Base-by-base conservation (phyloP, 2,329 filamentous ascomycete species). In the Xylaria polymorpha region DNA sequence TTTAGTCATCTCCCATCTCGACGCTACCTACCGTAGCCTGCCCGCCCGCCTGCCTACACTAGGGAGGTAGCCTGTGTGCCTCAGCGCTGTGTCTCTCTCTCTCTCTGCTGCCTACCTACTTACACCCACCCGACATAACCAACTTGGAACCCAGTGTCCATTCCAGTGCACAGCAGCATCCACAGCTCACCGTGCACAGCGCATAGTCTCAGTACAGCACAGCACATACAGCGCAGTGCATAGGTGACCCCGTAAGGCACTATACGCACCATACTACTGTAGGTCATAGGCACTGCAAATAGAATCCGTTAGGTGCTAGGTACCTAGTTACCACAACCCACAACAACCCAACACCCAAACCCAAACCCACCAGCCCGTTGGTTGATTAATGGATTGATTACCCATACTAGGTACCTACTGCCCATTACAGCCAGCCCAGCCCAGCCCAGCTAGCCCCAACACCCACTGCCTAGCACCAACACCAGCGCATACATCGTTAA, bases 1-100 rank as follows among this genome's bases (percentile, higher is more conserved):
- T 55, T 55, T 64, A 64, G 62, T 64, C 53, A 64, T 64, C 53
- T 37, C 18, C 20, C 39, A n/a, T 43, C 35, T 37, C 35, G 7
- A 37, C 35, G 10, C 35, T 37, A 37, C 35, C 35, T 37, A 37
- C 8, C 8, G 35, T 37, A 37, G 35, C 35, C 35, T 37, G 10
- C 35, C 4, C 10, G 35, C 35, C 35, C 10, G 10, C 35, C 32
- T 35, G 4, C 8, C 35, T 37, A 37, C 35, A 37, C 35, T 37
- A 37, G 35, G 35, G 35, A 37, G 35, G 35, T 37, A 37, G 35
- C 35, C 32, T 4, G 32, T 8, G 4, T 35, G 32, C 32, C 35
- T 29, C 25, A 4, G 25, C 25, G 25, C 25, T 37, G 35, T 37
- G 7, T 37, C 4, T 37, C 4, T 37, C 35, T 37, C 4, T 37